Conservation (phyloP, 805 yeast genomes). For the Candida berthetii region DNA sequence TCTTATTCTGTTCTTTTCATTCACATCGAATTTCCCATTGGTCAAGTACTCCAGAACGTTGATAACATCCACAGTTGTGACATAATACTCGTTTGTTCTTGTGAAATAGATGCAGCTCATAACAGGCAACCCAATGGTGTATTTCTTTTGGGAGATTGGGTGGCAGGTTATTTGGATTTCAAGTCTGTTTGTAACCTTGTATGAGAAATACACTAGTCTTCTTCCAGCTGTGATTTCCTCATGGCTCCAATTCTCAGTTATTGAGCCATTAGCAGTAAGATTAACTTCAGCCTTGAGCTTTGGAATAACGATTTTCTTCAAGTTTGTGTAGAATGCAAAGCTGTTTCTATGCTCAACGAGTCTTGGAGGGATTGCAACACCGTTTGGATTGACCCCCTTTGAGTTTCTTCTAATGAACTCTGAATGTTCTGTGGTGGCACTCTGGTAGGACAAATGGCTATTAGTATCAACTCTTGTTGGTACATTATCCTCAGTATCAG, state of each 20-base stretch:
- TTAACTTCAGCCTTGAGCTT: background rate
- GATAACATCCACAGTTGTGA: slow-evolving; percentile 63
- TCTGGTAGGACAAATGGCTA: too few relatives aligned
- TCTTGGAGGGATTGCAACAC: background rate
- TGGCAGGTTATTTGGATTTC: slow-evolving; percentile 29
- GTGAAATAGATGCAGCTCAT: slow-evolving; percentile 57
- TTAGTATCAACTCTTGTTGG: too few relatives aligned
- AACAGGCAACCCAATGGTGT: slow-evolving; percentile 34
- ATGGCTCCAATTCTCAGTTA: slow-evolving; percentile 40
- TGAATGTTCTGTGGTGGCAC: too few relatives aligned
- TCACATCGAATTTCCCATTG: slow-evolving; percentile 48
- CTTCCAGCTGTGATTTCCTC: slow-evolving; percentile 36
- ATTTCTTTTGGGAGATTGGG: slow-evolving; percentile 29
- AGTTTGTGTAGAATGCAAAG: background rate
- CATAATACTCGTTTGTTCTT: slow-evolving; percentile 39
- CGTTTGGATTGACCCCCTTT: background rate
- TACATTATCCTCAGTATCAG: background rate
- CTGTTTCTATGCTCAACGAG: background rate
- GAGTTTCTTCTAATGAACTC: too few relatives aligned
- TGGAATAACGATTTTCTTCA: background rate
- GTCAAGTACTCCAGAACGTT: slow-evolving; percentile 50
- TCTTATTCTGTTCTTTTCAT: slow-evolving; percentile 65
- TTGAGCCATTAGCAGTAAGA: slow-evolving; percentile 3
- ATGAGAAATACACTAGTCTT: slow-evolving; percentile 40
- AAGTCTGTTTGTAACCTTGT: background rate